Evolutionary conservation across 345 rosid species (phyloP).

Genomic region (Citropsis articulata): DNA sequence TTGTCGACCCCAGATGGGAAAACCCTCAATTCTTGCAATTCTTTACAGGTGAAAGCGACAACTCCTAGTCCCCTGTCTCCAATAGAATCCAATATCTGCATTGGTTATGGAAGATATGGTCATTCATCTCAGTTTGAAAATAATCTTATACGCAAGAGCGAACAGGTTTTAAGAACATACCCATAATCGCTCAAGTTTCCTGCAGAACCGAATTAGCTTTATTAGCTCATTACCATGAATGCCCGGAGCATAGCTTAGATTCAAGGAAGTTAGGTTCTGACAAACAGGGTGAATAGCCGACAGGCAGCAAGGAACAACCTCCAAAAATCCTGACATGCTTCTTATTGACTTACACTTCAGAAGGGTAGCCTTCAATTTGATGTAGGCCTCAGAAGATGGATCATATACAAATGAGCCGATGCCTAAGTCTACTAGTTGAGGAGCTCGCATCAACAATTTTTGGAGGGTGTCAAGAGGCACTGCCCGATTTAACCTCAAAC

Average conservation of each 20-base stretch:
- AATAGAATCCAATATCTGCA: slow-evolving; percentile 88
- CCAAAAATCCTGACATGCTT: slow-evolving; percentile 89
- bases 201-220: slow-evolving; percentile 59
- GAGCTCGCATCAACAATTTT: slow-evolving; percentile 59
- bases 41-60: slow-evolving; percentile 78
- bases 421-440: slow-evolving; percentile 83
- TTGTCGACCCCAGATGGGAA: slow-evolving; percentile 73
- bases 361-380: slow-evolving; percentile 44
- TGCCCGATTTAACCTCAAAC: slow-evolving; percentile 75
- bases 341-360: slow-evolving; percentile 51
- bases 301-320: slow-evolving; percentile 61
- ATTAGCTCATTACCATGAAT: slow-evolving; percentile 58
- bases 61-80: slow-evolving; percentile 84
- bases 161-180: slow-evolving; percentile 34
- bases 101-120: slow-evolving; percentile 7
- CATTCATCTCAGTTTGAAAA: background rate
- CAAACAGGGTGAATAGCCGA: slow-evolving; percentile 63
- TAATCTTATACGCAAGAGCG: background rate
- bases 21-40: slow-evolving; percentile 82
- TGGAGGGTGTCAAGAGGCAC: slow-evolving; percentile 72
- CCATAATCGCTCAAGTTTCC: slow-evolving; percentile 81
- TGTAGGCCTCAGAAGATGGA: slow-evolving; percentile 55
- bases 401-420: slow-evolving; percentile 75
- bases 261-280: slow-evolving; percentile 55
- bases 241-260: slow-evolving; percentile 86